Percentiles rank a stretch among this genome's conserved stretches.
These are phyloP conservation scores for Amaranthus hypochondriacus DNA, from an alignment of 148 eudicot genomes.

Conservation along the genomic window DNA sequence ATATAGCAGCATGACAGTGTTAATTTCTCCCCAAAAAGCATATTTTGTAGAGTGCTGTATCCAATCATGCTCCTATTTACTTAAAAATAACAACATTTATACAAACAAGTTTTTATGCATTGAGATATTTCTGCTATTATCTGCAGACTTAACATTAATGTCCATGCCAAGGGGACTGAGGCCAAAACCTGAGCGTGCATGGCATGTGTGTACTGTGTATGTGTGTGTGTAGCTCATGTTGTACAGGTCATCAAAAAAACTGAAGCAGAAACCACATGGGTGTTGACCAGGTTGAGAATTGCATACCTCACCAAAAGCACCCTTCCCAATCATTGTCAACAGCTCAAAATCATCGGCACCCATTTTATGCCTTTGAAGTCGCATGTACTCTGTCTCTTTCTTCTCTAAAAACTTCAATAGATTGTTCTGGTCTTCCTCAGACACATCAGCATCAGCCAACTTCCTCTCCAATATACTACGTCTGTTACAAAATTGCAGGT, in stretches of 20 bases:
- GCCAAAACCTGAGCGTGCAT: not conserved
- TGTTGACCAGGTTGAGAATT: constrained; percentile 5
- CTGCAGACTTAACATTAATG: not conserved
- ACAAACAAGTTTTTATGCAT: not conserved
- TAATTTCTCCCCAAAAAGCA: not conserved
- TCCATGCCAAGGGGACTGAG: not conserved
- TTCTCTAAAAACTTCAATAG: constrained; percentile 81
- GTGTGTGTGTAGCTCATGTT: no score
- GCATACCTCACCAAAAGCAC: constrained; percentile 97
- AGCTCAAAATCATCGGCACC: constrained; percentile 95
- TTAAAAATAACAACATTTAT: not conserved
- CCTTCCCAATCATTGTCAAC: constrained; percentile 95
- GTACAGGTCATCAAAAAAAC: not conserved
- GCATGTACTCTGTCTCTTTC: constrained; percentile 97
- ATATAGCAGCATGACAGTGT: no score
- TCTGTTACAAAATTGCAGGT: constrained; percentile 32
- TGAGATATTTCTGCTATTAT: not conserved
- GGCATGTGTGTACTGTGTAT: not conserved
- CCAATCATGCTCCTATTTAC: not conserved
- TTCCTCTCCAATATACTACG: constrained; percentile 71
- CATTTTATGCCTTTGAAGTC: constrained; percentile 96
- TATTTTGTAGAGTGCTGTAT: not conserved
- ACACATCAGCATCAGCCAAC: constrained; percentile 93
- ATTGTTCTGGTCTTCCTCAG: constrained; percentile 91
- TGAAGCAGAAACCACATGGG: not conserved